Conservation (phyloP, 2,329 filamentous ascomycete genomes). For the Trichoderma afroharzianum region DNA sequence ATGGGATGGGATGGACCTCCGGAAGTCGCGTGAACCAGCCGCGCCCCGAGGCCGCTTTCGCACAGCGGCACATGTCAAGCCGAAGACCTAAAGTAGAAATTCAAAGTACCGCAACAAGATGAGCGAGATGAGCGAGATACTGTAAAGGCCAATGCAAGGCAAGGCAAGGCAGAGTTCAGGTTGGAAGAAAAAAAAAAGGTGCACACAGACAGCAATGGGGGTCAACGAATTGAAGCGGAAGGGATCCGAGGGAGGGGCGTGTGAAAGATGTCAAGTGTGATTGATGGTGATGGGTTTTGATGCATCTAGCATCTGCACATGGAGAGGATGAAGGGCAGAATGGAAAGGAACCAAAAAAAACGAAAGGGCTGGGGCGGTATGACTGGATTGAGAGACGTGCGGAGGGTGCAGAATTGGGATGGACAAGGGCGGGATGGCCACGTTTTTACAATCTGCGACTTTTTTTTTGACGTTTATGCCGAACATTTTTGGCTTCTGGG, state of each 20-base stretch:
- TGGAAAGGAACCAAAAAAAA: too few relatives aligned
- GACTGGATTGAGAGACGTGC: conserved; percentile 3
- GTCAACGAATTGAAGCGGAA: not conserved
- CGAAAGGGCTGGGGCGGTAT: not conserved
- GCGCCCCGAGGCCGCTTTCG: not conserved
- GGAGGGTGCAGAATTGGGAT: not conserved
- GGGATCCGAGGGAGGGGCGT: not conserved
- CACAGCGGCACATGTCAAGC: not conserved
- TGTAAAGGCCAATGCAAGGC: not conserved
- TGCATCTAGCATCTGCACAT: not conserved
- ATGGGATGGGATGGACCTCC: not conserved
- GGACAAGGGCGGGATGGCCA: not conserved
- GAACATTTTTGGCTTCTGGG: not conserved
- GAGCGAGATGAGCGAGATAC: not conserved
- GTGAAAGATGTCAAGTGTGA: not conserved
- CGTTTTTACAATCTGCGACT: not conserved
- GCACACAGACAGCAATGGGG: not conserved
- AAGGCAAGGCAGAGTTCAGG: not conserved
- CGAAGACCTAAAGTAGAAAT: not conserved
- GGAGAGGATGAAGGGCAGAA: not conserved
- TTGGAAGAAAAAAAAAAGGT: not conserved
- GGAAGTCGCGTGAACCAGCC: not conserved
- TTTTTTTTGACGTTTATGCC: not conserved
- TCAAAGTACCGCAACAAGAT: not conserved
- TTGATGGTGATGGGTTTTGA: not conserved